A percentile compares a stretch with the other conserved stretches of the same genome.
Evolutionary conservation across 805 yeast genomes (phyloP).

Genomic region (Hanseniaspora guilliermondii): DNA sequence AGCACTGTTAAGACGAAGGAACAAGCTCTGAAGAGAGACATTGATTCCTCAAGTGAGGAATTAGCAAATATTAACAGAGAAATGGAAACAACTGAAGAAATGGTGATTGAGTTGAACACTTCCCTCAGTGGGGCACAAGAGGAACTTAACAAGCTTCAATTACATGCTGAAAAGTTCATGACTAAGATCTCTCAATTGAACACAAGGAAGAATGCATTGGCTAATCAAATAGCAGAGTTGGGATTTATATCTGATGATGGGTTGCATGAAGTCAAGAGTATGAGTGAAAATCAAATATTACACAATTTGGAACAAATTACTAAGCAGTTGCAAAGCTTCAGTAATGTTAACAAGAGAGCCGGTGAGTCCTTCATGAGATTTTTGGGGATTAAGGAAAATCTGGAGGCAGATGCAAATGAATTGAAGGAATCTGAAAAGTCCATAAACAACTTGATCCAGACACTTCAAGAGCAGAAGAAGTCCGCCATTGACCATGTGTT

Average conservation of each 20-base stretch:
- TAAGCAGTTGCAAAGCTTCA: conserved; percentile 46
- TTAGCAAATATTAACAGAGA: conserved; percentile 23
- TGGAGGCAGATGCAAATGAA: conserved; percentile 54
- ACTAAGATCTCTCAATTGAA: conserved; percentile 48
- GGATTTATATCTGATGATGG: conserved; percentile 89
- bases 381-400: conserved; percentile 55
- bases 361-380: conserved; percentile 69
- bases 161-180: conserved; percentile 49
- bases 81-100: conserved; percentile 16
- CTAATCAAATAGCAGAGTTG: conserved; percentile 59
- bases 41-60: conserved; percentile 21
- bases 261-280: conserved; percentile 36
- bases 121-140: conserved; percentile 49
- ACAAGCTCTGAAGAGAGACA: conserved; percentile 21
- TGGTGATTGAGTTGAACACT: conserved; percentile 30
- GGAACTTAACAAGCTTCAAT: conserved; percentile 40
- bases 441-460: conserved; percentile 56
- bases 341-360: conserved; percentile 81
- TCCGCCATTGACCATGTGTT: conserved; percentile 73
- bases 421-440: conserved; percentile 58
- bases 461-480: conserved; percentile 64
- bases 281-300: conserved; percentile 42
- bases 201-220: conserved; percentile 57
- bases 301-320: conserved; percentile 41
- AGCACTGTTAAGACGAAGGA: conserved; percentile 18